These are phyloP conservation scores for Lachnellula cervina DNA, from an alignment of 2,329 filamentous ascomycete genomes.

Conservation along the genomic window DNA sequence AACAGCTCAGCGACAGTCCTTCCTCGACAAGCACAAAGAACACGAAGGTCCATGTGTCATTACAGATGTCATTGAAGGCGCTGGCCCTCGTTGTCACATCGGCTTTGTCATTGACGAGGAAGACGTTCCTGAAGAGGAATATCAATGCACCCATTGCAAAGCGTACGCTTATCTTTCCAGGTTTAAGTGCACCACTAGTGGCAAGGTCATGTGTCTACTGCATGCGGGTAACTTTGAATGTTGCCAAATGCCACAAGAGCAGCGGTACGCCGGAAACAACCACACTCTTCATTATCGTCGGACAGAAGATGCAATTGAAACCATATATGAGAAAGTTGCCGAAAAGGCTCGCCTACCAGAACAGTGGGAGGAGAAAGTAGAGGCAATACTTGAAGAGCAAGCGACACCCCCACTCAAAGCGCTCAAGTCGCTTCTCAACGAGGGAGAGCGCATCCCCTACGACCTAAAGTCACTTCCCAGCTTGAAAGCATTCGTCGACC, in stretches of 20 bases:
- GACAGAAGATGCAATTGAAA: slow-evolving; percentile 63
- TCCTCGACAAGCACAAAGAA: slow-evolving; percentile 61
- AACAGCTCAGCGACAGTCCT: slow-evolving; percentile 59
- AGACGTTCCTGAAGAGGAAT: slow-evolving; percentile 83
- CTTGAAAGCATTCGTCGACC: slow-evolving; percentile 85
- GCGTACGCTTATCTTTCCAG: slow-evolving; percentile 86
- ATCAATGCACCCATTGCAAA: slow-evolving; percentile 90
- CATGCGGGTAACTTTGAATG: slow-evolving; percentile 80
- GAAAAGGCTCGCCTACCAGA: slow-evolving; percentile 86
- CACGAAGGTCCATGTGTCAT: slow-evolving; percentile 33
- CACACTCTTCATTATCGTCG: slow-evolving; percentile 77
- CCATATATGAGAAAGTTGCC: slow-evolving; percentile 67
- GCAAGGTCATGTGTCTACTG: slow-evolving; percentile 75
- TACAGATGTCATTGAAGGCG: slow-evolving; percentile 26
- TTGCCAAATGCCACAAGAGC: slow-evolving; percentile 62
- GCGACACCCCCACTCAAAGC: slow-evolving; percentile 80
- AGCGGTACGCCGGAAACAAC: slow-evolving; percentile 63
- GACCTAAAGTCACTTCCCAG: slow-evolving; percentile 76
- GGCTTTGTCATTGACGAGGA: slow-evolving; percentile 62
- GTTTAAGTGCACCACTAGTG: slow-evolving; percentile 76
- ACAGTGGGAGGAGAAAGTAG: slow-evolving; percentile 84
- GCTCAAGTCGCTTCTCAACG: slow-evolving; percentile 75
- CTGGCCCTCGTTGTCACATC: slow-evolving; percentile 49
- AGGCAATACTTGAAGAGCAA: slow-evolving; percentile 77
- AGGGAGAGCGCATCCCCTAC: slow-evolving; percentile 95